Evolutionary conservation across 345 rosid species (phyloP).

Genomic region (Eucalyptus camaldulensis): DNA sequence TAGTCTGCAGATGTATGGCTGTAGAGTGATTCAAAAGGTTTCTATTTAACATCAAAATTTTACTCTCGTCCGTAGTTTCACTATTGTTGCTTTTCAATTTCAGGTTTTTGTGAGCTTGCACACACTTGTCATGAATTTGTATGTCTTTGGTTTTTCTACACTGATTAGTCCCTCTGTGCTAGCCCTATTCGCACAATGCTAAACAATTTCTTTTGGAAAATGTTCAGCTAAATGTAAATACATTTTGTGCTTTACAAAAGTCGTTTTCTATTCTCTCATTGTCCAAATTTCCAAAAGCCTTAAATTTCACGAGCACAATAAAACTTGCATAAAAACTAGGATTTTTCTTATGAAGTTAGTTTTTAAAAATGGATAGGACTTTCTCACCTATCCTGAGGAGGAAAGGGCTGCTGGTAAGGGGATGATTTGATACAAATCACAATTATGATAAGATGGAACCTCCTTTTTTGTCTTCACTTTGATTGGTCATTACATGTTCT

Average conservation of each 20-base stretch:
- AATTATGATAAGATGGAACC: background rate
- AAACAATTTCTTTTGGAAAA: background rate
- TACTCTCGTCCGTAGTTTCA: background rate
- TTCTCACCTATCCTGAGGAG: background rate
- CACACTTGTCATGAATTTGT: background rate
- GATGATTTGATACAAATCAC: background rate
- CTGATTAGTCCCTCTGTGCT: background rate
- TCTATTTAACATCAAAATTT: background rate
- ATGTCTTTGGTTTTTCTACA: background rate
- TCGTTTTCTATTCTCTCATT: background rate
- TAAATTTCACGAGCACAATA: background rate
- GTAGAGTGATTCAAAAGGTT: slow-evolving; percentile 99
- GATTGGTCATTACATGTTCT: background rate
- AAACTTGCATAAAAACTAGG: background rate
- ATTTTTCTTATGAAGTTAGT: background rate
- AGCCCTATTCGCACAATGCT: background rate
- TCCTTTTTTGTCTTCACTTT: background rate
- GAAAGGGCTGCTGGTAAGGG: background rate
- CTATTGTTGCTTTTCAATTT: background rate
- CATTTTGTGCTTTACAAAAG: background rate
- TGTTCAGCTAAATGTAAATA: background rate
- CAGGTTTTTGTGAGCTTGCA: background rate
- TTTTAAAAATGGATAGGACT: background rate
- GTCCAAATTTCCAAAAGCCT: background rate
- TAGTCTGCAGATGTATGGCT: slow-evolving; percentile 96